These are phyloP conservation scores for Suhomyces kunorum DNA, from an alignment of 1,139 yeast genomes.

Conservation along the genomic window DNA sequence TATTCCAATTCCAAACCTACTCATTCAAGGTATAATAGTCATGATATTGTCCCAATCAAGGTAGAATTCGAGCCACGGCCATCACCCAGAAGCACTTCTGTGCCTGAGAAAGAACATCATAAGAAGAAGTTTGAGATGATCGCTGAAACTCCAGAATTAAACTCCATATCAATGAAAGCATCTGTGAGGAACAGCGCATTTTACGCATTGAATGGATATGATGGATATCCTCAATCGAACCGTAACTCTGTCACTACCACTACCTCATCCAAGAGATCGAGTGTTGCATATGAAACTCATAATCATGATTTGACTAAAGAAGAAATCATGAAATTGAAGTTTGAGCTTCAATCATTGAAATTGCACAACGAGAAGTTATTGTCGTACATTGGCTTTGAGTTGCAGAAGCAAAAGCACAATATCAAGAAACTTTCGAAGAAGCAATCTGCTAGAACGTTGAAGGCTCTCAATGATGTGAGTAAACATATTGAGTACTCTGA, in stretches of 20 bases:
- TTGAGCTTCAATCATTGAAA: constrained; percentile 55
- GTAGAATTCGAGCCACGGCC: constrained; percentile 44
- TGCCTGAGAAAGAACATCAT: constrained; percentile 26
- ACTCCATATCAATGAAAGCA: constrained; percentile 4
- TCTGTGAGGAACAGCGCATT: constrained; percentile 29
- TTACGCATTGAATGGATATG: constrained; percentile 26
- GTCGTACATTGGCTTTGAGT: constrained; percentile 58
- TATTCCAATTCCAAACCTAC: constrained; percentile 35
- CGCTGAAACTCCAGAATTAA: constrained; percentile 14
- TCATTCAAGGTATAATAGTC: constrained; percentile 47
- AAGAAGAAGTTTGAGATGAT: constrained; percentile 15
- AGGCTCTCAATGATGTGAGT: constrained; percentile 20
- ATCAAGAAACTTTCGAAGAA: constrained; percentile 44
- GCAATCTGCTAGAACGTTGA: constrained; percentile 28
- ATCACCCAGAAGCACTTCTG: constrained; percentile 31
- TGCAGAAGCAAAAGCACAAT: constrained; percentile 52
- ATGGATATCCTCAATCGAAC: constrained; percentile 20
- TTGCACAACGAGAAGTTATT: constrained; percentile 57
- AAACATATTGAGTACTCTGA: constrained; percentile 51
- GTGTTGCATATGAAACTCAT: constrained; percentile 36
- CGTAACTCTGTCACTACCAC: constrained; percentile 24
- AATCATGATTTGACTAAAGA: constrained; percentile 45
- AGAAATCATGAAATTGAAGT: constrained; percentile 53
- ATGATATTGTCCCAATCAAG: constrained; percentile 46
- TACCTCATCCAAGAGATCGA: constrained; percentile 41